Evolutionary conservation across 108 stramenopile species (phyloP).

Genomic region (Bacterosira constricta): DNA sequence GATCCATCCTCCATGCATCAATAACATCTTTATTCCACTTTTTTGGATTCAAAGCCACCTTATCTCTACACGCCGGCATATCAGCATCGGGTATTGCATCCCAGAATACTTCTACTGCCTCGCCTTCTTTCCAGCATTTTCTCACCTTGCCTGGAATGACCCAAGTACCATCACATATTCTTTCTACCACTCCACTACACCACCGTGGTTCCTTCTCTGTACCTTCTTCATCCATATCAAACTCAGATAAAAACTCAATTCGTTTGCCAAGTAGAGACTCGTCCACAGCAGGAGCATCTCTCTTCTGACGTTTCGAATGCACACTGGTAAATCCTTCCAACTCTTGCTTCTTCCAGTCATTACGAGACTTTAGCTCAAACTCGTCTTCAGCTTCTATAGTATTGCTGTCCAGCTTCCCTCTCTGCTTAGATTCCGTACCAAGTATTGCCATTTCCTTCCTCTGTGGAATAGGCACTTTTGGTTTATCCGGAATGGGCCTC

Average conservation of each 20-base stretch:
- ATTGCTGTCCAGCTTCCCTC: neutral
- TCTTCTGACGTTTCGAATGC: neutral
- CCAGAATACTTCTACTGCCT: neutral
- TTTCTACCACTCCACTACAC: neutral
- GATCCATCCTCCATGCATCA: too few species aligned
- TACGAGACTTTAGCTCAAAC: neutral
- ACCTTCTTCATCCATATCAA: neutral
- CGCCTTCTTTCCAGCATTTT: neutral
- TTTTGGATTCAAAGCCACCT: too few species aligned
- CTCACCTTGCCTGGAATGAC: neutral
- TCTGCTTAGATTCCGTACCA: too few species aligned
- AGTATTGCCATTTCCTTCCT: neutral
- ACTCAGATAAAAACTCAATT: neutral
- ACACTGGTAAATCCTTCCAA: neutral
- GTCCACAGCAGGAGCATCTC: neutral
- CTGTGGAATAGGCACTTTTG: neutral
- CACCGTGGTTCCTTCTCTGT: neutral
- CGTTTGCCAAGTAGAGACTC: neutral
- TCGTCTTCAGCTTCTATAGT: neutral
- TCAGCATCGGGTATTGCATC: neutral
- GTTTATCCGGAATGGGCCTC: neutral
- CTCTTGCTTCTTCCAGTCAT: slow-evolving; percentile 2
- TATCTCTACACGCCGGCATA: too few species aligned
- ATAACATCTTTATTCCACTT: too few species aligned
- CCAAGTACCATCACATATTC: neutral